Evolutionary conservation across 2,329 filamentous ascomycete species (phyloP).

Genomic region (Zymoseptoria brevis): DNA sequence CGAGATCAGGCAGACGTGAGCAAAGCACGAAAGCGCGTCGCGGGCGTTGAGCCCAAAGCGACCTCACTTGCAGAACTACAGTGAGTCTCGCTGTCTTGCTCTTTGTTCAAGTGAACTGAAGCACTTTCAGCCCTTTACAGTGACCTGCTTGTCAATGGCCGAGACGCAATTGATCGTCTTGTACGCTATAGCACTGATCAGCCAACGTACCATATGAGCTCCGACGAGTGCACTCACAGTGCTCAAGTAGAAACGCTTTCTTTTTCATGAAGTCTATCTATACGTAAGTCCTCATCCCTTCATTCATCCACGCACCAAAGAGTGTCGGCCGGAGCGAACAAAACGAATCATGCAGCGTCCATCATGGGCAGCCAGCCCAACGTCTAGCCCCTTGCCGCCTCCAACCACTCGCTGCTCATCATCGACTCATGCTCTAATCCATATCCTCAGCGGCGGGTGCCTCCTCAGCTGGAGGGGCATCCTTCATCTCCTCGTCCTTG

Average conservation of each 20-base stretch:
- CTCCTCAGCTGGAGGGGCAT: constrained; percentile 38
- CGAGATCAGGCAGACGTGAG: no score
- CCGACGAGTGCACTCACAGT: not conserved
- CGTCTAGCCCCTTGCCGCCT: not conserved
- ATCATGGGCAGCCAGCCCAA: constrained; percentile 11
- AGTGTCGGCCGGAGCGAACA: not conserved
- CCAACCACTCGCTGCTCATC: not conserved
- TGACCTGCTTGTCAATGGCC: no score
- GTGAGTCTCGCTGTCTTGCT: no score
- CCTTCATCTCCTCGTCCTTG: constrained; percentile 51
- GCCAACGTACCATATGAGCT: no score
- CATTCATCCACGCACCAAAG: not conserved
- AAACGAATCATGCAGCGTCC: not conserved
- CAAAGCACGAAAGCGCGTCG: no score
- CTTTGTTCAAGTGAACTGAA: no score
- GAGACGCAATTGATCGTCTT: no score
- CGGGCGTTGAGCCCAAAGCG: no score
- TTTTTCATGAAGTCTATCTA: not conserved
- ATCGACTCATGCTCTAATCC: constrained; percentile 9
- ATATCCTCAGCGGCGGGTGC: constrained; percentile 25
- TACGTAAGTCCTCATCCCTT: not conserved
- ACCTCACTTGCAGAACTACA: no score
- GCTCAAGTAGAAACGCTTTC: not conserved
- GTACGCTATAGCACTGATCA: no score
- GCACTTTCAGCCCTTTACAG: no score